Conservation (phyloP, 1,139 yeast species). For the Hyphopichia burtonii region DNA sequence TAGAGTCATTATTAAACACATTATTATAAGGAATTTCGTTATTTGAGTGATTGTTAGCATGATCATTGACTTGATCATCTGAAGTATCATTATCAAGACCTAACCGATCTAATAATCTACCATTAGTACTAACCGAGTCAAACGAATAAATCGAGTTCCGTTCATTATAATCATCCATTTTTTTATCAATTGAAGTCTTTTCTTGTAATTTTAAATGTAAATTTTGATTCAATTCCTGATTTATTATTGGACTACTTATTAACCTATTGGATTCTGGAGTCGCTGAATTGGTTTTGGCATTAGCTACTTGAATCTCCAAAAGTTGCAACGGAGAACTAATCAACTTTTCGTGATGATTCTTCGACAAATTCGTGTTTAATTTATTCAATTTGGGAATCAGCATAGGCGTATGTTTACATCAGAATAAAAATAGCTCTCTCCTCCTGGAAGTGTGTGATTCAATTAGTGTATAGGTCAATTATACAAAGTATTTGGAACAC, state of each 20-base stretch:
- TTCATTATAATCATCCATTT: slow-evolving; percentile 13
- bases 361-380: not conserved
- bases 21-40: not conserved
- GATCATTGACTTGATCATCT: not conserved
- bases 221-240: too few species aligned
- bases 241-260: too few species aligned
- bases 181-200: not conserved
- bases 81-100: slow-evolving; percentile 24
- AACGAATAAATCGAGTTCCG: slow-evolving; percentile 41
- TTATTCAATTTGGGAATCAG: not conserved
- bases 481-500: too few species aligned
- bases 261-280: too few species aligned
- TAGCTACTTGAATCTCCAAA: not conserved
- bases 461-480: too few species aligned
- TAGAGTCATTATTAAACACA: not conserved
- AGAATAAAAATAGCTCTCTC: too few species aligned
- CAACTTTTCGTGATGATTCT: not conserved
- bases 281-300: not conserved
- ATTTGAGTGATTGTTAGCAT: not conserved
- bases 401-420: not conserved
- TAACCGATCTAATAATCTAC: slow-evolving; percentile 41
- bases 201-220: not conserved
- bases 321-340: not conserved
- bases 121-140: slow-evolving; percentile 46
- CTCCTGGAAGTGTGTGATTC: too few species aligned